These are phyloP conservation scores for Phtheirospermum japonicum DNA, from an alignment of 257 asterid species.

Conservation along the genomic window DNA sequence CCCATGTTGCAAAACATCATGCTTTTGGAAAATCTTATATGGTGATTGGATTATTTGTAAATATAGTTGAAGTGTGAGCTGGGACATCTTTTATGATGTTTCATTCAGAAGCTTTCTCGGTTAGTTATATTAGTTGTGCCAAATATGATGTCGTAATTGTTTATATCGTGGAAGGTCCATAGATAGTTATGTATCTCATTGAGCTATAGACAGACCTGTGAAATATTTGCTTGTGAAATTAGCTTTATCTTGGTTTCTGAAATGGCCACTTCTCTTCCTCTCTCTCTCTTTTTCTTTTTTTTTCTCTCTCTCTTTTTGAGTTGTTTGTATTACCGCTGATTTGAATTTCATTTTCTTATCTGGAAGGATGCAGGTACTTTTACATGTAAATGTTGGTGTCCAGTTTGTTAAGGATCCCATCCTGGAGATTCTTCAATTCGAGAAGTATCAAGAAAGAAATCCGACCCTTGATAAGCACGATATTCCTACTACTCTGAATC, in stretches of 20 bases:
- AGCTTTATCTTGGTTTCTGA: constrained; percentile 19
- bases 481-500: constrained; percentile 37
- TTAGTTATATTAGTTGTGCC: constrained; percentile 22
- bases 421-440: constrained; percentile 94
- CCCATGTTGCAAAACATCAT: not conserved
- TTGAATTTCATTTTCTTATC: constrained; percentile 57
- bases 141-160: constrained; percentile 2
- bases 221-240: no score
- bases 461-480: constrained; percentile 43
- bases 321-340: constrained; percentile 37
- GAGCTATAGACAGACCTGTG: not conserved
- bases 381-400: constrained; percentile 83
- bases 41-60: constrained; percentile 16
- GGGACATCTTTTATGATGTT: no score
- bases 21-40: constrained; percentile 7
- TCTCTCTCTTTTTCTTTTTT: no score
- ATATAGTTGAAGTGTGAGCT: no score
- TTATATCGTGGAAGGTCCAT: constrained; percentile 17
- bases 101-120: no score
- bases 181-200: constrained; percentile 12
- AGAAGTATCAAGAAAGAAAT: constrained; percentile 62
- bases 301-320: no score
- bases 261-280: constrained; percentile 3
- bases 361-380: constrained; percentile 99
- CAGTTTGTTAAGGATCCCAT: constrained; percentile 76